A percentile compares a stretch with the other conserved stretches of the same genome.
phyloP scores from a whole-genome alignment of 1,284 basidiomycete genomes.

The Phlebopus sp. region DNA sequence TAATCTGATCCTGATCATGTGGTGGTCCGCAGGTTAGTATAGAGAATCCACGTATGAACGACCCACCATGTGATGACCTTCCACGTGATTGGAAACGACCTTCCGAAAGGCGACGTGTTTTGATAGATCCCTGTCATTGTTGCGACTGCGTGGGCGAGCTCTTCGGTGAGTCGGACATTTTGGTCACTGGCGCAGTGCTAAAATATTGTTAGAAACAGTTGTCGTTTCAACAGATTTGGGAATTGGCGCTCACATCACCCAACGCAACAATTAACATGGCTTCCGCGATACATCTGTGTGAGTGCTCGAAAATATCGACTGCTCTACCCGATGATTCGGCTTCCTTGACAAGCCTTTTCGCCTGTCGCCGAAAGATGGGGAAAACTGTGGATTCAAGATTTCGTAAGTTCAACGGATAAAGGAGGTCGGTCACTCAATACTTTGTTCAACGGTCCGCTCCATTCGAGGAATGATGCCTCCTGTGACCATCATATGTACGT shows the following conservation, averaged over 20 bases:
- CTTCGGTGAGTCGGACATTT: slow-evolving; percentile 28
- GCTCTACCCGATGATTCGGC: neutral
- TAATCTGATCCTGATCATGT: slow-evolving; percentile 6
- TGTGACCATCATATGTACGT: slow-evolving; percentile 4
- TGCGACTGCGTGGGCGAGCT: slow-evolving; percentile 34
- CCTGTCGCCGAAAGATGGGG: slow-evolving; percentile 5
- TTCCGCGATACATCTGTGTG: slow-evolving; percentile 20
- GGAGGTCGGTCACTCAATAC: slow-evolving; percentile 9
- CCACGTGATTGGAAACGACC: slow-evolving; percentile 27
- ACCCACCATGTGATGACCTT: slow-evolving; percentile 31
- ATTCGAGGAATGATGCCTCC: slow-evolving; percentile 8
- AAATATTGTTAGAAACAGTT: neutral
- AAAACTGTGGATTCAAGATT: slow-evolving; percentile 1
- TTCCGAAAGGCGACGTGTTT: slow-evolving; percentile 24
- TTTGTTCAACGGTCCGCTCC: slow-evolving; percentile 12
- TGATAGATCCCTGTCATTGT: slow-evolving; percentile 34
- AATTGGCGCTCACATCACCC: slow-evolving; percentile 26
- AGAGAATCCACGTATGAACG: slow-evolving; percentile 16
- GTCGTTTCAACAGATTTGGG: neutral
- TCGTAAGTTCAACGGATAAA: neutral
- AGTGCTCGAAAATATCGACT: slow-evolving; percentile 1
- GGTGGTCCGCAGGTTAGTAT: slow-evolving; percentile 8
- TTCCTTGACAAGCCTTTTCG: neutral
- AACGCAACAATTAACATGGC: slow-evolving; percentile 32
- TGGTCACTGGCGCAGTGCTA: slow-evolving; percentile 28